phyloP scores from a whole-genome alignment of 495 filamentous ascomycete genomes.

The Podospora sp. region DNA sequence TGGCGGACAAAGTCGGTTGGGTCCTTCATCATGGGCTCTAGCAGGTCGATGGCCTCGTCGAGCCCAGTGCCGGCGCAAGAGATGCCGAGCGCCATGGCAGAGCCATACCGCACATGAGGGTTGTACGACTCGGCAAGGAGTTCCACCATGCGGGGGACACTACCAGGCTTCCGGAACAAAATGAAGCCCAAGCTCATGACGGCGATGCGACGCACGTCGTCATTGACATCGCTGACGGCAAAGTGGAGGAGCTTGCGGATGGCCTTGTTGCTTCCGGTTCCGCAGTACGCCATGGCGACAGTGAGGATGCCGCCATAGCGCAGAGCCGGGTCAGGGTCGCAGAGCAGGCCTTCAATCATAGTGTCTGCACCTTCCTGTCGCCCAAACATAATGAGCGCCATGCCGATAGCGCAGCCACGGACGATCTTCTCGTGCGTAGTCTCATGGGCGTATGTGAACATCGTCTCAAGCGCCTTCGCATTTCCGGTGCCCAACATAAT shows the following conservation, averaged over 20 bases:
- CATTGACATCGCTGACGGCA: conserved; percentile 97
- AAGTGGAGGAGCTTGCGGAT: conserved; percentile 96
- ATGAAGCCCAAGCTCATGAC: conserved; percentile 99
- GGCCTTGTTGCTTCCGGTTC: conserved; percentile 96
- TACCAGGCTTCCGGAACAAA: conserved; percentile 95
- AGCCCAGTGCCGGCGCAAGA: conserved; percentile 96
- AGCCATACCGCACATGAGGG: conserved; percentile 96
- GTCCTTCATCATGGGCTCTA: conserved; percentile 99
- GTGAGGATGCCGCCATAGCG: conserved; percentile 99
- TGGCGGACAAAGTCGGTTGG: conserved; percentile 98
- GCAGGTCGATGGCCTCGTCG: conserved; percentile 93
- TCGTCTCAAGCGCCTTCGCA: conserved; percentile 84
- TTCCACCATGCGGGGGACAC: conserved; percentile 99
- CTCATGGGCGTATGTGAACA: conserved; percentile 97
- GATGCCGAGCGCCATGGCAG: conserved; percentile 97
- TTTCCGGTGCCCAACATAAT: conserved; percentile 97
- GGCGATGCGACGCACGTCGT: conserved; percentile 95
- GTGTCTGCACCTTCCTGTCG: conserved; percentile 93
- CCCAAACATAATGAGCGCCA: conserved; percentile 98
- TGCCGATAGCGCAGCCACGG: conserved; percentile 89
- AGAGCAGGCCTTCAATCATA: conserved; percentile 87
- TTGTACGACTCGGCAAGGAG: conserved; percentile 97
- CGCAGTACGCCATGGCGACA: conserved; percentile 96
- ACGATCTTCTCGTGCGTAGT: conserved; percentile 99
- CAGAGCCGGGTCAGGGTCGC: conserved; percentile 90